Base-by-base conservation (phyloP, 306 rosid genomes). In the Fragaria nilgerrensis region DNA sequence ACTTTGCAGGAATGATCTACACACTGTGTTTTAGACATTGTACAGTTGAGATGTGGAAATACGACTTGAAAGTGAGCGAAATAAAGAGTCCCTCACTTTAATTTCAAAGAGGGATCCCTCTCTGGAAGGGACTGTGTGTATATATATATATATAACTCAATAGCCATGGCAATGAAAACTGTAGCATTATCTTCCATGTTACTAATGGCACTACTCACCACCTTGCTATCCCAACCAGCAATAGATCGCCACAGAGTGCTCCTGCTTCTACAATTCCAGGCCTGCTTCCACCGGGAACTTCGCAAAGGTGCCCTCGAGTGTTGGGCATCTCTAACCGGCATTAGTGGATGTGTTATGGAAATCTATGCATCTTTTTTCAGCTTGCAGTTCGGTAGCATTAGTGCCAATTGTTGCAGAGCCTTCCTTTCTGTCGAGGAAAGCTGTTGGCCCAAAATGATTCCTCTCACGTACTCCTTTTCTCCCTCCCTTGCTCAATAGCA, bases 391-490 rank as follows among this genome's bases (percentile, higher is more conserved):
- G 34, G 61, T 13, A 16, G 8, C 9, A 75, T 62, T 0, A 8
- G 12, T 16, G 25, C 43, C 0, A 49, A 17, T 1, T 1, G 25
- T 22, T 6, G 55, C 37, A 47, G 48, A 56, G 72, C 62, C 14
- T 19, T 11, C 27, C 9, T 44, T 19, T 3, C 1, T 15, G 3
- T n/a, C 3, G 59, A 65, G 12, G 43, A 48, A 16, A 47, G 23
- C 19, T 45, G 77, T 2, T 45, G 49, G 72, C 65, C 81, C 34
- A 32, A 70, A 23, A 56, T 77, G 68, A 68, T 77, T 17, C 75
- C 59, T 9, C 19, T 55, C 55, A 13, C n/a, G n/a, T n/a, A n/a
- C 70, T 44, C 70, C 80, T 15, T 27, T 69, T 17, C 34, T 78
- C 76, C 62, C 81, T 70, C 70, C 45, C 12, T 62, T 78, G 66